Evolutionary conservation across 1,139 yeast species (phyloP), one percentile per base, ranked within the genome.

Genomic region (Candida sp.): DNA sequence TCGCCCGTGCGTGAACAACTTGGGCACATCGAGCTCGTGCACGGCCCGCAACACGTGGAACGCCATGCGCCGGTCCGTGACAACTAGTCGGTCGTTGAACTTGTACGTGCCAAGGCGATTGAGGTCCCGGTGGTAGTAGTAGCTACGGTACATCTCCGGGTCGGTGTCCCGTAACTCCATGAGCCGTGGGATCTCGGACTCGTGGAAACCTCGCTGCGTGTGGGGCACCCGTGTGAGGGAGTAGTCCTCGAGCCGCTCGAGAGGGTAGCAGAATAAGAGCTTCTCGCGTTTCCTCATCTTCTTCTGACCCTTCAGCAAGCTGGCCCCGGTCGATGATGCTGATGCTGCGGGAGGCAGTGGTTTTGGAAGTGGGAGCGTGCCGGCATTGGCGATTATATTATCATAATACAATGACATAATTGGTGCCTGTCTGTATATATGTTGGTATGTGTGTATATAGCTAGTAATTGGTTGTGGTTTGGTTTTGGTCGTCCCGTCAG

Each of bases 331-430:
- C n/a, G 5, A 6, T 32, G 9, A 11, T 6, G 34, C 9, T 37
- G 22, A 22, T 37, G 7, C 11, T 40, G 43, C 5, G 9, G 22
- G 31, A 4, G 12, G 12, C 7, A 12, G 9, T 41, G 23, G 35
- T 30, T 30, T 30, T 7, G 48, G 48, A 8, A 33, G 39, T 25
- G 43, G 48, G 11, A 45, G 43, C 27, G 41, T 46, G n/a, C 33
- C 35, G 25, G 48, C 48, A 32, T 26, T 32, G 7, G 43, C 48
- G 7, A 40, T 40, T 33, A 40, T 39, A 8, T 17, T 42, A 25
- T 46, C 40, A 11, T 23, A 26, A 44, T 35, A 28, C n/a, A 27
- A 28, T 4, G 44, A 41, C 34, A 9, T 30, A 2, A 23, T 23
- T 7, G 8, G 11, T 3, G 4, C 5, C 9, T 12, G 7, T 8